Evolutionary conservation across 805 yeast genomes (phyloP), one percentile per base, ranked within the genome.

Genomic region (Spathaspora passalidarum): DNA sequence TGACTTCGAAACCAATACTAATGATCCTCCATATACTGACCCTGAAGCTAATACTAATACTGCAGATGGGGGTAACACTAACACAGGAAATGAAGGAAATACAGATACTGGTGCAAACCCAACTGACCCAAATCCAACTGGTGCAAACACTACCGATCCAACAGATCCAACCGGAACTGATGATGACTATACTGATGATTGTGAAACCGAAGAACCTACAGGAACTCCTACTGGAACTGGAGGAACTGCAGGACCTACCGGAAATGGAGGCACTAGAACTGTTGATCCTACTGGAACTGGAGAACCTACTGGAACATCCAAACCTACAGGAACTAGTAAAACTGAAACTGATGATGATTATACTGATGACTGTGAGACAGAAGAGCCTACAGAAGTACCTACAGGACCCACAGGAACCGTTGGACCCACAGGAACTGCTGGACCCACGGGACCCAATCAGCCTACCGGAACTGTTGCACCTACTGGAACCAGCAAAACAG

Each of bases 301-400:
- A 22, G 25, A 22, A 7, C 25, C 25, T 7, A 22, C 25, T 22
- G 25, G 9, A 6, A 6, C 25, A 22, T 7, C 25, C 25, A 22
- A 22, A 22, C 25, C 25, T 7, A 22, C 25, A 6, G 9, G 25
- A 7, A 6, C 25, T 22, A 22, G 25, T 22, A n/a, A n/a, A n/a
- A n/a, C n/a, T n/a, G n/a, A n/a, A n/a, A n/a, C n/a, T n/a, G n/a
- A n/a, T n/a, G n/a, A n/a, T n/a, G n/a, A n/a, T n/a, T n/a, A n/a
- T n/a, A n/a, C n/a, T n/a, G n/a, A n/a, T n/a, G 38, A 40, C 5
- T 45, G 48, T 32, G 51, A 49, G 36, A 22, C 40, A 23, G 47
- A 40, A 20, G 36, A 14, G 2, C 13, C n/a, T 7, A 10, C 17
- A 20, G n/a, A n/a, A n/a, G n/a, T n/a, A n/a, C 14, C 41, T 7